Evolutionary conservation across 495 filamentous ascomycete species (phyloP).

Genomic region (Aspergillus leporis): DNA sequence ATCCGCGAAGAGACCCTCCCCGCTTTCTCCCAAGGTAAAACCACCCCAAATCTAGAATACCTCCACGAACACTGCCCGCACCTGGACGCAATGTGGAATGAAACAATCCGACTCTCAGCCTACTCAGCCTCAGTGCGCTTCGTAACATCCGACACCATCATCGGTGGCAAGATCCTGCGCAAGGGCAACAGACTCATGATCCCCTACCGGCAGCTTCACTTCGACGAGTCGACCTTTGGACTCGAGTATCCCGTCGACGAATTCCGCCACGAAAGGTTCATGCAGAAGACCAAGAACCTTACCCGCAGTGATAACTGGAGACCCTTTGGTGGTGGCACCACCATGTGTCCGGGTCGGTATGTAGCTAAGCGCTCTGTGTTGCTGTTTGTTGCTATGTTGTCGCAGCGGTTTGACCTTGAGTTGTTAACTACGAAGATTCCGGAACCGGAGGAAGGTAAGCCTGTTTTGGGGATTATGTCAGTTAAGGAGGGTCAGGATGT

Average conservation of each 20-base stretch:
- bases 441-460: neutral
- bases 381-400: neutral
- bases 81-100: slow-evolving; percentile 4
- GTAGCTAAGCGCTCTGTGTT: neutral
- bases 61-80: neutral
- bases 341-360: neutral
- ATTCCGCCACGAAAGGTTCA: neutral
- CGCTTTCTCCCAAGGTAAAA: neutral
- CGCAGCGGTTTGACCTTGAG: neutral
- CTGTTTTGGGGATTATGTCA: slow-evolving; percentile 1
- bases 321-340: neutral
- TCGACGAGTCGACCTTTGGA: neutral
- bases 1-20: neutral
- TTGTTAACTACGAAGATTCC: neutral
- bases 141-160: neutral
- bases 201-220: neutral
- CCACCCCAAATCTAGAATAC: neutral
- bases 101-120: neutral
- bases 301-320: neutral
- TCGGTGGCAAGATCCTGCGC: neutral
- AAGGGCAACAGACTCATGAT: neutral
- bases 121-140: neutral
- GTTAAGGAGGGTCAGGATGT: slow-evolving; percentile 3
- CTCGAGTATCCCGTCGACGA: neutral
- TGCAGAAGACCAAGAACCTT: neutral